Conservation (phyloP, 2,329 filamentous ascomycete species). For the Myriosclerotinia duriaeana region DNA sequence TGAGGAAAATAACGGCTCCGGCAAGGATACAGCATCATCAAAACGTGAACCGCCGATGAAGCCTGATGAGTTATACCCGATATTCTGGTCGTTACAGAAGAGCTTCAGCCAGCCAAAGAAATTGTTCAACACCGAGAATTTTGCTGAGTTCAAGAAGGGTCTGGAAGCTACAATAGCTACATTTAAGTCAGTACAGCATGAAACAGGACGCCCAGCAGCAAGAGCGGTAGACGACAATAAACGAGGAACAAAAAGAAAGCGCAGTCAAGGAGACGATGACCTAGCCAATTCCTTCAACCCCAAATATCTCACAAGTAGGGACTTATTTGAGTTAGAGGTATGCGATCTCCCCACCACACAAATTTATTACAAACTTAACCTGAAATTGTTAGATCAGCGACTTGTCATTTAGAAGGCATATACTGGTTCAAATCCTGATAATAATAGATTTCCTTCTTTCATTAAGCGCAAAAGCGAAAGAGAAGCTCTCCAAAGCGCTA, state of each 20-base stretch:
- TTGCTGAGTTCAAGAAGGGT: constrained; percentile 63
- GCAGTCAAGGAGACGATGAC: constrained; percentile 58
- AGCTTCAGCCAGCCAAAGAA: constrained; percentile 87
- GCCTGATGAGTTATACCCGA: constrained; percentile 74
- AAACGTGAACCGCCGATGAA: constrained; percentile 54
- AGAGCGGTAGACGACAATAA: constrained; percentile 63
- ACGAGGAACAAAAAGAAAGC: constrained; percentile 69
- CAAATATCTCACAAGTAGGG: constrained; percentile 96
- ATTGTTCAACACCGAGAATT: constrained; percentile 70
- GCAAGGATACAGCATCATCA: constrained; percentile 46
- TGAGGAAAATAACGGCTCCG: constrained; percentile 39
- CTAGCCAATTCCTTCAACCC: constrained; percentile 82
- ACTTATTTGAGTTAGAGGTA: constrained; percentile 93
- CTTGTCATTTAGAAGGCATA: constrained; percentile 87
- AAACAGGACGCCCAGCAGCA: constrained; percentile 47
- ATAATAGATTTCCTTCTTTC: constrained; percentile 94
- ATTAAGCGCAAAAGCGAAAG: constrained; percentile 76
- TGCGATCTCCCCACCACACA: constrained; percentile 31
- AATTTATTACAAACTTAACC: constrained; percentile 29
- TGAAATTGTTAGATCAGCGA: constrained; percentile 71
- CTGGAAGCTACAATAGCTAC: constrained; percentile 65
- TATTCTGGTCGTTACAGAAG: constrained; percentile 92
- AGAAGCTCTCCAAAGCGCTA: constrained; percentile 65
- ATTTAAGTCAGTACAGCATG: constrained; percentile 67
- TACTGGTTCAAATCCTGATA: constrained; percentile 92